Evolutionary conservation across 257 asterid genomes (phyloP), one percentile per base, ranked within the genome.

Genomic region (Cynanchum wilfordii): DNA sequence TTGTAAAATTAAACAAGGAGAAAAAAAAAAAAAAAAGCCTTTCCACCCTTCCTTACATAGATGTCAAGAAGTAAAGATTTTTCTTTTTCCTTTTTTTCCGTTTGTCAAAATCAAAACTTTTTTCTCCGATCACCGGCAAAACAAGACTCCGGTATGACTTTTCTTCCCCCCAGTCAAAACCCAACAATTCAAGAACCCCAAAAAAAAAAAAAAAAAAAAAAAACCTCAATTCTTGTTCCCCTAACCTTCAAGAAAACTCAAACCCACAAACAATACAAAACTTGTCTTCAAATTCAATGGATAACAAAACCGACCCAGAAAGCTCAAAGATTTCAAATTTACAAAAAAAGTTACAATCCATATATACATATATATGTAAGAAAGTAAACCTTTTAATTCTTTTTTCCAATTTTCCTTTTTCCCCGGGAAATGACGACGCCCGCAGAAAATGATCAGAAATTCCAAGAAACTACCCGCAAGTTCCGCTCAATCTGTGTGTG

Each of bases 121-220:
- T 72, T 79, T 33, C 72, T 50, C 85, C 77, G 71, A 70, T 78
- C 79, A 65, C 85, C 84, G 80, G 81, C 44, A 80, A 82, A 81
- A 72, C 77, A 74, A 68, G 71, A 74, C 30, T 71, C 86, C 66
- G 84, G 77, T 77, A 50, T 47, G 75, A 82, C 47, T 68, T 84
- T 75, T 78, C 86, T 78, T 67, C 42, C 42, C 51, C 20, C 56
- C 20, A 50, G 80, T 80, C 78, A 78, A 80, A 78, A 72, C 81
- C 82, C 84, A 33, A 56, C 57, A 40, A 49, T 45, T 47, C 57
- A 40, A 49, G 7, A 7, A 56, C 15, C 38, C 36, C 36, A 1
- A 1, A 30, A 33, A 33, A 33, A 33, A 33, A 2, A 1, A 33
- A 3, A 33, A 33, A 33, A 33, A 33, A 22, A 27, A 57, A 59